A percentile compares a stretch with the other conserved stretches of the same genome.
Conservation (phyloP, 768 basidiomycete genomes). For the Guyanaporus albipodus region DNA sequence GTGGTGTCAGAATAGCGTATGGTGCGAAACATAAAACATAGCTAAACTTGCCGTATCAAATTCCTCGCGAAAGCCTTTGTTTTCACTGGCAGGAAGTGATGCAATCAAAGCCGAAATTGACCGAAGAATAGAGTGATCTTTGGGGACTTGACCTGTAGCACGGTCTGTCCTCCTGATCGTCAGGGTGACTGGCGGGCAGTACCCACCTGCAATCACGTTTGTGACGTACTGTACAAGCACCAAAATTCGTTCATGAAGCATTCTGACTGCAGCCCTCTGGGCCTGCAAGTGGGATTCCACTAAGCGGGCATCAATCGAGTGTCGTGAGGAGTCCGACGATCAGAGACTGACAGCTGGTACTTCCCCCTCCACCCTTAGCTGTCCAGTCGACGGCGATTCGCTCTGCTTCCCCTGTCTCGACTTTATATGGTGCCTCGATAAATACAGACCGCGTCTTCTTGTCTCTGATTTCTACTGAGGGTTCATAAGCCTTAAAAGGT, state of each 20-base stretch:
- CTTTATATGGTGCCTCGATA: conserved; percentile 79
- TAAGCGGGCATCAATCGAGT: conserved; percentile 30
- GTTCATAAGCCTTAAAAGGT: conserved; percentile 92
- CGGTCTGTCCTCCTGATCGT: neutral
- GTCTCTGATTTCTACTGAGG: conserved; percentile 80
- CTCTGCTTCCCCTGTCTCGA: conserved; percentile 98
- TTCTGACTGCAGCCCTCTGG: conserved; percentile 92
- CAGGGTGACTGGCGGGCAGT: neutral
- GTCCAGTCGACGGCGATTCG: conserved; percentile 98
- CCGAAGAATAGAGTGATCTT: conserved; percentile 79
- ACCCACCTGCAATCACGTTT: conserved; percentile 67
- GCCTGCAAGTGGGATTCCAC: conserved; percentile 90
- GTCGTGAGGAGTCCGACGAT: neutral
- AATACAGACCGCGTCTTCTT: conserved; percentile 74
- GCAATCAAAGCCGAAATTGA: conserved; percentile 83
- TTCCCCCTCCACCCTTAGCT: conserved; percentile 78
- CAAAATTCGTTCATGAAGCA: conserved; percentile 89
- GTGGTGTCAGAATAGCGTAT: neutral
- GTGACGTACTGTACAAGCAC: conserved; percentile 85
- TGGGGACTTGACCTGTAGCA: conserved; percentile 57
- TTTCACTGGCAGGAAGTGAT: conserved; percentile 83
- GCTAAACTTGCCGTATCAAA: conserved; percentile 68
- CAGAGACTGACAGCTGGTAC: conserved; percentile 63
- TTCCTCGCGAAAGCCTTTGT: conserved; percentile 78
- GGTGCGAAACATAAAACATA: neutral